These are phyloP conservation scores for Globisporangium spinosum DNA, from an alignment of 352 stramenopile species.

Conservation along the genomic window DNA sequence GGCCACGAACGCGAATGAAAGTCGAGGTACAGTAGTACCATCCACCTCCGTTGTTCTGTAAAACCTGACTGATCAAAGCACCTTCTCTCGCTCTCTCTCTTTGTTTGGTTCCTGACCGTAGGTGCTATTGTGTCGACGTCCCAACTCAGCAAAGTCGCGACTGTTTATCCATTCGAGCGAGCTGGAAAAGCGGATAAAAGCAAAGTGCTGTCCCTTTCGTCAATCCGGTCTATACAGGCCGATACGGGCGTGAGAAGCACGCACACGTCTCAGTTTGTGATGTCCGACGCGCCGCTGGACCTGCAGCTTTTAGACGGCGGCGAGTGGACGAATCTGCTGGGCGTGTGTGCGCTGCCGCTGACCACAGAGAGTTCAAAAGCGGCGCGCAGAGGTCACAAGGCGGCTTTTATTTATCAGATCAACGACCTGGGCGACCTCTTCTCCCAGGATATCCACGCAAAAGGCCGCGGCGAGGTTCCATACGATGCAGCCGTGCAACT, in stretches of 20 bases:
- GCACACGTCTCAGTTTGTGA: slow-evolving; percentile 45
- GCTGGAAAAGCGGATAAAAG: slow-evolving; percentile 21
- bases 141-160: slow-evolving; percentile 33
- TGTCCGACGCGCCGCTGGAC: slow-evolving; percentile 54
- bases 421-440: slow-evolving; percentile 64
- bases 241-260: slow-evolving; percentile 21
- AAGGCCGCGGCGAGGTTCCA: slow-evolving; percentile 23
- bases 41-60: background rate
- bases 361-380: background rate
- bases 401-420: slow-evolving; percentile 52
- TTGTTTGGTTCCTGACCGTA: slow-evolving; percentile 8
- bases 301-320: slow-evolving; percentile 54
- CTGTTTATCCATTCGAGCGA: slow-evolving; percentile 45
- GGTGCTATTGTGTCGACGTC: slow-evolving; percentile 45
- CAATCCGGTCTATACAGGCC: slow-evolving; percentile 39
- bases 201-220: slow-evolving; percentile 32
- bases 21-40: slow-evolving; percentile 23
- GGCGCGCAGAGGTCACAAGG: slow-evolving; percentile 18
- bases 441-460: slow-evolving; percentile 44
- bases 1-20: slow-evolving; percentile 24
- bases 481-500: slow-evolving; percentile 50
- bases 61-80: background rate
- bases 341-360: slow-evolving; percentile 37
- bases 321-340: slow-evolving; percentile 52
- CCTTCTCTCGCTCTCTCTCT: background rate